These are phyloP conservation scores for Allium cepa DNA, from an alignment of 106 monocot species.

Conservation along the genomic window DNA sequence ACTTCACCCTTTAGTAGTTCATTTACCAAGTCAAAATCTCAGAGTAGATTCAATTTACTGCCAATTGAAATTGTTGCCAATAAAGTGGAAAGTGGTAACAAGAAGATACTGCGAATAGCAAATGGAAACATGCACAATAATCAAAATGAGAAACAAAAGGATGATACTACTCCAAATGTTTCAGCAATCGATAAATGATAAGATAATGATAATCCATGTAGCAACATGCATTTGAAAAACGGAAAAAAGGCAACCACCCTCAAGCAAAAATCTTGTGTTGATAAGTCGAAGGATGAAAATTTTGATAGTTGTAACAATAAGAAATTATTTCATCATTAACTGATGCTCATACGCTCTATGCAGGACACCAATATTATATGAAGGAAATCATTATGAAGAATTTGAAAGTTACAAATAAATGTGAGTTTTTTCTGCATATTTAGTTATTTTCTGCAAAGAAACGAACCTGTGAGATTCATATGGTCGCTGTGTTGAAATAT, in stretches of 20 bases:
- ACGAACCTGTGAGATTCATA: background rate
- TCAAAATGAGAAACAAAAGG: conserved; percentile 18
- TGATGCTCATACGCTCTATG: conserved; percentile 6
- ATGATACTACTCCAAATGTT: background rate
- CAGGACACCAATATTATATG: conserved; percentile 5
- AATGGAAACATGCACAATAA: conserved; percentile 25
- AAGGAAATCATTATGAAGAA: conserved; percentile 8
- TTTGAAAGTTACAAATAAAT: conserved; percentile 61
- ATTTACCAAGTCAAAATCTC: conserved; percentile 11
- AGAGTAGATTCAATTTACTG: conserved; percentile 7
- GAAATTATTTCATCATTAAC: background rate
- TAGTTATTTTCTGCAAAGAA: background rate
- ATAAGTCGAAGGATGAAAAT: conserved; percentile 8
- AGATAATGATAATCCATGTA: conserved; percentile 17
- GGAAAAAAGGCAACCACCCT: background rate
- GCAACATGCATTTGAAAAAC: background rate
- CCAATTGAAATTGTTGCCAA: conserved; percentile 13
- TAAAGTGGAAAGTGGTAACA: conserved; percentile 3
- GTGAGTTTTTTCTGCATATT: conserved; percentile 31
- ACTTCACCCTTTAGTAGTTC: background rate
- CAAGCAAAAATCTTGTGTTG: conserved; percentile 27
- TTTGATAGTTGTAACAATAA: conserved; percentile 5
- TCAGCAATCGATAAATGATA: conserved; percentile 7
- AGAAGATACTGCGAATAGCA: conserved; percentile 2
- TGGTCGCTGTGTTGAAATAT: background rate